Conservation (phyloP, 257 asterid genomes). For the Solanum tarapatanum region DNA sequence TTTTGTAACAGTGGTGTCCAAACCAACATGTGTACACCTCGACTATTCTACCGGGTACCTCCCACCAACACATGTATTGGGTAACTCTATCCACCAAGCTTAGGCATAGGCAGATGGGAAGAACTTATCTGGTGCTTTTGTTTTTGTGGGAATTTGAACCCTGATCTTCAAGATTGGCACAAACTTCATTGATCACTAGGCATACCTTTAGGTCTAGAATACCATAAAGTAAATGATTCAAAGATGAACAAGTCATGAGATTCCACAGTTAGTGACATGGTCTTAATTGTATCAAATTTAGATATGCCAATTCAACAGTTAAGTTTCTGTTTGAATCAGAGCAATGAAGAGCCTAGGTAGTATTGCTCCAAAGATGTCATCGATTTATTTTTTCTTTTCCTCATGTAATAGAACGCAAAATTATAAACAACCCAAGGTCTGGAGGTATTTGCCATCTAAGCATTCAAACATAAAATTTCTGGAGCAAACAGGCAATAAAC, state of each 20-base stretch:
- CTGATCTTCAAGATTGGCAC: neutral
- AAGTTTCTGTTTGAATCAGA: neutral
- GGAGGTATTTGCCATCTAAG: neutral
- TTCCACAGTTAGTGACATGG: neutral
- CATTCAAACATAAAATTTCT: neutral
- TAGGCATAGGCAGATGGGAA: neutral
- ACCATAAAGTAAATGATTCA: neutral
- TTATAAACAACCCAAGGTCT: neutral
- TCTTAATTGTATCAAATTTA: neutral
- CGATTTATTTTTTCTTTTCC: neutral
- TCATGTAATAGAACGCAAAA: neutral
- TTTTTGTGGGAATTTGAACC: neutral
- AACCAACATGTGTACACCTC: neutral
- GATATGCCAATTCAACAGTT: neutral
- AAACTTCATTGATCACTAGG: neutral
- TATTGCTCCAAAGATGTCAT: neutral
- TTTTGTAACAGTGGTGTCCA: neutral
- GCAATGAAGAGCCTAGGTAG: neutral
- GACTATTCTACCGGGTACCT: neutral
- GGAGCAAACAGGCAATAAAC: neutral
- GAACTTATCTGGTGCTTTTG: neutral
- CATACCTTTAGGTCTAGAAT: neutral
- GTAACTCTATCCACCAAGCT: neutral
- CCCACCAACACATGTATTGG: neutral
- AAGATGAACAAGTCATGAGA: neutral